Percentiles rank a stretch among this genome's conserved stretches.
phyloP scores from a whole-genome alignment of 1,284 basidiomycete genomes.

The Ustilago shanxiensis region DNA sequence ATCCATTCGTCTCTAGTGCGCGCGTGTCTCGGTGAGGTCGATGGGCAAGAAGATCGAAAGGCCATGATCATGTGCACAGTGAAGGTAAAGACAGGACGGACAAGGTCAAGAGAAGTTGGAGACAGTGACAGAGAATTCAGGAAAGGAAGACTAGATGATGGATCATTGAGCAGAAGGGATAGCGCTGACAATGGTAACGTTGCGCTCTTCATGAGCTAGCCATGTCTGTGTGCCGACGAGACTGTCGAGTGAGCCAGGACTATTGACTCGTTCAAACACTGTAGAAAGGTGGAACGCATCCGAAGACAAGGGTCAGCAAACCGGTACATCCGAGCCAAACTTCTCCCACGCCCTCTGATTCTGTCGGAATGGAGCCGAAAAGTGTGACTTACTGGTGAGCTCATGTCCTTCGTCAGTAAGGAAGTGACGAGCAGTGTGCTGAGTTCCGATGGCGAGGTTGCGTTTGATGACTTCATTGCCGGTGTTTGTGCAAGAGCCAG shows the following conservation, averaged over 20 bases:
- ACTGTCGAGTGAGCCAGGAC: conserved; percentile 46
- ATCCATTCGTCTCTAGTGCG: not conserved
- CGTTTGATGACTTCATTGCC: conserved; percentile 51
- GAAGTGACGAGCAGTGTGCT: conserved; percentile 33
- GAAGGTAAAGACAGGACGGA: too few species aligned
- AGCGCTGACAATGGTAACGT: conserved; percentile 48
- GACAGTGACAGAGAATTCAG: not conserved
- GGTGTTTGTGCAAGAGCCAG: conserved; percentile 41
- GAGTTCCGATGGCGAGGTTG: conserved; percentile 12
- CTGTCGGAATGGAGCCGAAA: not conserved
- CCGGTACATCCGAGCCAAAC: not conserved
- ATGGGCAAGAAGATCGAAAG: too few species aligned
- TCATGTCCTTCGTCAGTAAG: conserved; percentile 45
- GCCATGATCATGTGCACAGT: too few species aligned
- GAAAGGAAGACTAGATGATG: not conserved
- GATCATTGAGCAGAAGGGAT: not conserved
- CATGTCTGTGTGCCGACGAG: conserved; percentile 48
- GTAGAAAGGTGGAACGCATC: not conserved
- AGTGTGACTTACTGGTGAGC: conserved; percentile 39
- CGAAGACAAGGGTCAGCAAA: conserved; percentile 2
- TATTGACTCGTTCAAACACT: conserved; percentile 51
- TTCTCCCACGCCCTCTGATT: not conserved
- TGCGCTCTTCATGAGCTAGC: conserved; percentile 50
- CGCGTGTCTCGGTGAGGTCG: not conserved
- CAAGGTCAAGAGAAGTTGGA: not conserved